Percentiles rank a stretch among this genome's conserved stretches.
Evolutionary conservation across 176 grass and related monocot genomes (phyloP).

Genomic region (Sorghum bicolor): Sorghum_bicolor_NCBIv3 NC_012873.2:11080501-11081000

Average conservation of each 20-base stretch:
- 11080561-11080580: constrained; percentile 50
- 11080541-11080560: constrained; percentile 46
- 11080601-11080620: constrained; percentile 53
- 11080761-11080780: neutral
- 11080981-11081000: too few species aligned
- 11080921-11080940: too few species aligned
- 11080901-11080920: neutral
- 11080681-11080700: constrained; percentile 42
- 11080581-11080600: constrained; percentile 46
- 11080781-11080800: too few species aligned
- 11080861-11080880: neutral
- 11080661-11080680: constrained; percentile 44
- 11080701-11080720: constrained; percentile 18
- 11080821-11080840: neutral
- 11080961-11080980: too few species aligned
- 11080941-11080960: too few species aligned
- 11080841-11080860: neutral
- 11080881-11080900: neutral
- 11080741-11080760: neutral
- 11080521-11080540: constrained; percentile 67
- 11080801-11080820: neutral
- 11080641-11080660: constrained; percentile 41
- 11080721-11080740: neutral
- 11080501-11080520: constrained; percentile 57
- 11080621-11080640: constrained; percentile 51